Evolutionary conservation across 306 rosid species (phyloP).

Genomic region (Macrotyloma uniflorum): DNA sequence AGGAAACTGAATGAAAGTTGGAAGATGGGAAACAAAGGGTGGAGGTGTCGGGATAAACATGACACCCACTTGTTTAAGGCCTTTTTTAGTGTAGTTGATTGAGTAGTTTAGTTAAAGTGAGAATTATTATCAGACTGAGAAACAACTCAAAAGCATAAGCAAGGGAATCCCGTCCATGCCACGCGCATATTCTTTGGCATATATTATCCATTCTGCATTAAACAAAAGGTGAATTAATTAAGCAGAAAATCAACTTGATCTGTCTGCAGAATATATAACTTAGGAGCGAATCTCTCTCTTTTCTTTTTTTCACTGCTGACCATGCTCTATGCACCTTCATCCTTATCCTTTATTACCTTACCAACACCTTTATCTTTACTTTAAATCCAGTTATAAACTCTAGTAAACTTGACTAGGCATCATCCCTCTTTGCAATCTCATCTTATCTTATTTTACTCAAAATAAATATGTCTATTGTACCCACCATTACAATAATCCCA

Average conservation of each 20-base stretch:
- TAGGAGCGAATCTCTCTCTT: slow-evolving; percentile 45
- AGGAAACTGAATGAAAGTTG: slow-evolving; percentile 55
- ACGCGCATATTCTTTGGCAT: slow-evolving; percentile 66
- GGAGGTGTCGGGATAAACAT: slow-evolving; percentile 82
- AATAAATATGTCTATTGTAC: slow-evolving; percentile 30
- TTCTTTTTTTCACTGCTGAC: slow-evolving; percentile 25
- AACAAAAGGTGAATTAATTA: slow-evolving; percentile 25
- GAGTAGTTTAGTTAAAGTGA: slow-evolving; percentile 38
- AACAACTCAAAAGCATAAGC: slow-evolving; percentile 69
- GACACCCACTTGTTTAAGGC: slow-evolving; percentile 66
- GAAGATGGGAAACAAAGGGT: slow-evolving; percentile 79
- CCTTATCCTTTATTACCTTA: slow-evolving; percentile 63
- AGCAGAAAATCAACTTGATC: slow-evolving; percentile 8
- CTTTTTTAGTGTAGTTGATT: not conserved
- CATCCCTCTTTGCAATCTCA: slow-evolving; percentile 13
- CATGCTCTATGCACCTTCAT: slow-evolving; percentile 42
- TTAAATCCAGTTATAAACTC: slow-evolving; percentile 33
- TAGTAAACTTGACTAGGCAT: slow-evolving; percentile 38
- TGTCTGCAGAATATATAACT: slow-evolving; percentile 28
- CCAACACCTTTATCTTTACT: slow-evolving; percentile 40
- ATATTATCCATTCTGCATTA: slow-evolving; percentile 32
- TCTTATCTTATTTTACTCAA: slow-evolving; percentile 42
- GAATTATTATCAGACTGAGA: slow-evolving; percentile 32
- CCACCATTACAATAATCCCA: slow-evolving; percentile 28
- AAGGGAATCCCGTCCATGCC: slow-evolving; percentile 59